Base-by-base conservation (phyloP, 495 filamentous ascomycete genomes). In the Rhizodiscina lignyota region DNA sequence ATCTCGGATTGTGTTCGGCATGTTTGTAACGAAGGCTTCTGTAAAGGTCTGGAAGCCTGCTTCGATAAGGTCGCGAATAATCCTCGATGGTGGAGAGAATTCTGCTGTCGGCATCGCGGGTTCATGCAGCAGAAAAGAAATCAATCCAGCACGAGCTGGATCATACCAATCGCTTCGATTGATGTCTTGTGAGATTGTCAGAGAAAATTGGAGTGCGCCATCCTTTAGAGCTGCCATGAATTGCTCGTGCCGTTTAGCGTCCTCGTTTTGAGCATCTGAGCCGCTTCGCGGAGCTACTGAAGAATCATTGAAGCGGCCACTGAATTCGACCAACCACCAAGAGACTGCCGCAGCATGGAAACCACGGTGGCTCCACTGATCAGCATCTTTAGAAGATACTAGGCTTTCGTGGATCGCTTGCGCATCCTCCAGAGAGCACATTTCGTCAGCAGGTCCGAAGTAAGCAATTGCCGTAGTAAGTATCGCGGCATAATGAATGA, bases 311-410 rank as follows among this genome's bases (percentile, higher is more conserved):
- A 83, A 93, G 64, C 79, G 84, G 11, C 77, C 82, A 50, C 82
- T 92, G 53, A 94, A 94, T 38, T 94, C 83, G 30, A 79, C 74
- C 24, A 94, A 66, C 89, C 89, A 99, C 64, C 77, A 78, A 3
- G 72, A 68, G 18, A 65, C 65, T 5, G 80, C 61, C 2, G 83
- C 75, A 33, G 84, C 83, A 39, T 83, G 77, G 18, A 94, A 70
- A 40, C 69, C 70, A 20, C 71, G 63, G 30, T 92, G 50, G 4
- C 61, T 58, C 79, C 85, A 91, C 12, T 59, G 42, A 15, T 77
- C 64, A 33, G 64, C 62, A 23, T 87, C 80, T 28, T 65, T 63
- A 16, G 64, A 60, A 23, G 67, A 61, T 37, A 74, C 67, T 18
- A 93, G 63, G 15, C 65, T 55, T n/a, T 66, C 48, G 48, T 93